These are phyloP conservation scores for Casuarina glauca DNA, from an alignment of 306 rosid genomes.

Conservation along the genomic window DNA sequence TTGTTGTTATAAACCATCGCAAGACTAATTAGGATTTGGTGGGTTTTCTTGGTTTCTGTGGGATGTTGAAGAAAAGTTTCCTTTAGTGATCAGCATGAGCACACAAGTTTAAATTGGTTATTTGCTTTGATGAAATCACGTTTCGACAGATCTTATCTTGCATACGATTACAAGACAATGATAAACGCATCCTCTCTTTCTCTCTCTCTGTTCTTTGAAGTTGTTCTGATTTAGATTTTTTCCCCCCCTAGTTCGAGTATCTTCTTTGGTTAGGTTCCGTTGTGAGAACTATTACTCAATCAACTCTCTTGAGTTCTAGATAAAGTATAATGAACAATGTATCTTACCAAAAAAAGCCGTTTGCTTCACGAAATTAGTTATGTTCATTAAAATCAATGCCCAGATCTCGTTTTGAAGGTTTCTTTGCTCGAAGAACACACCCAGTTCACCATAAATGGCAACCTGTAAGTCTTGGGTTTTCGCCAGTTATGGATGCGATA, in stretches of 20 bases:
- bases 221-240: not conserved
- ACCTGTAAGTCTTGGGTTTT: no score
- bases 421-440: not conserved
- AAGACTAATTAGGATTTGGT: not conserved
- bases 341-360: not conserved
- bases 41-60: not conserved
- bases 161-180: not conserved
- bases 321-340: not conserved
- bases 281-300: not conserved
- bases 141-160: not conserved
- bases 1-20: not conserved
- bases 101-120: not conserved
- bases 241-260: not conserved
- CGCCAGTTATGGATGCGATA: no score
- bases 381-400: not conserved
- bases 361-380: not conserved
- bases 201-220: not conserved
- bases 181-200: not conserved
- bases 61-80: not conserved
- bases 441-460: no score
- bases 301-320: not conserved
- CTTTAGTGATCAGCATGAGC: no score
- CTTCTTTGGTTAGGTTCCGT: not conserved
- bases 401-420: conserved; percentile 1
- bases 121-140: not conserved